Evolutionary conservation across 2,329 filamentous ascomycete genomes (phyloP), one percentile per base, ranked within the genome.

Genomic region (Phaeosphaeria sp.): DNA sequence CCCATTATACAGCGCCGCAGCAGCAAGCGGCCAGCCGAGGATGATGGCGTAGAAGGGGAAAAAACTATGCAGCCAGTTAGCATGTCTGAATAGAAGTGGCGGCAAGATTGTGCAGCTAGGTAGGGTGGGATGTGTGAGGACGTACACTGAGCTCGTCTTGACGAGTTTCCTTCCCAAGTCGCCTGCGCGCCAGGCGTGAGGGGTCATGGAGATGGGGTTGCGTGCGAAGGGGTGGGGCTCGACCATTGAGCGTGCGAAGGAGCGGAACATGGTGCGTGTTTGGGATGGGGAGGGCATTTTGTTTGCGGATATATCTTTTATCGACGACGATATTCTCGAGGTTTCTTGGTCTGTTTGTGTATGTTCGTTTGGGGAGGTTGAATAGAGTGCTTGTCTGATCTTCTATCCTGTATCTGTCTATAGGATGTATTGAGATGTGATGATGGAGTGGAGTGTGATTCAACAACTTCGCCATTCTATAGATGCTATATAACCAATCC

Each of bases 151-250:
- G 20, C 64, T 67, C 6, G 72, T 72, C 36, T 69, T 59, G 1
- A 52, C 54, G 0, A 75, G 1, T 23, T 62, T 64, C 50, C 64
- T 68, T 43, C 60, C 59, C 42, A 72, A 67, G 33, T 68, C 61
- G 10, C 56, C 59, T 15, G 62, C 70, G 41, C 68, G 62, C 41
- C 71, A 66, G 10, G 70, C 42, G 25, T 75, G 72, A 1, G 73
- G 55, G 25, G 62, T 41, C 25, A 63, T 58, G 53, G 67, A 63
- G 1, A 68, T 52, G 0, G 74, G 72, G 58, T 70, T 71, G 46
- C 75, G 71, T 6, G 66, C 68, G 55, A 73, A 73, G 5, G 75
- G 75, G 60, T 77, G 75, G 1, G 74, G 69, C 50, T 78, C 75
- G 2, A 71, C 67, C 61, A 77, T 71, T 59, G 70, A 64, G 58